Evolutionary conservation across 2,329 filamentous ascomycete species (phyloP).

Genomic region (Septoria petroselini): DNA sequence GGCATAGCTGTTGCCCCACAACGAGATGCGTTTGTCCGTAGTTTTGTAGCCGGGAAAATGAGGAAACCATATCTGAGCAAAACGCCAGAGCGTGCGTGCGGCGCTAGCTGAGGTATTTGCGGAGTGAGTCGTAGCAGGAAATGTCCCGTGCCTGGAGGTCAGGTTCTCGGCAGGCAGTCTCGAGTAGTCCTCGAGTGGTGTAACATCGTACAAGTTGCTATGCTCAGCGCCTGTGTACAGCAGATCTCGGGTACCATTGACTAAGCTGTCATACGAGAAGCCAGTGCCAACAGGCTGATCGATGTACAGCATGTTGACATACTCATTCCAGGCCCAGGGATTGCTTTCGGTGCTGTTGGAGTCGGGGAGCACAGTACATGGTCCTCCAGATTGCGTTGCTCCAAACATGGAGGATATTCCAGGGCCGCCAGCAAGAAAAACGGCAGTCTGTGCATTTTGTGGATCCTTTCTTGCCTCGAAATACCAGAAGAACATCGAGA

Average conservation of each 20-base stretch:
- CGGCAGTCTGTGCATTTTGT: constrained; percentile 53
- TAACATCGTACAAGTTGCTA: constrained; percentile 33
- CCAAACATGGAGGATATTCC: constrained; percentile 59
- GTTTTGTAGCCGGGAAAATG: constrained; percentile 25
- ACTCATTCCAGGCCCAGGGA: constrained; percentile 58
- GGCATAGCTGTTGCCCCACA: constrained; percentile 32
- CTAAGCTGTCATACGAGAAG: constrained; percentile 57
- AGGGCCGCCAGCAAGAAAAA: constrained; percentile 62
- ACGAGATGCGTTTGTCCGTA: constrained; percentile 20
- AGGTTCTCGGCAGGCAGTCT: constrained; percentile 22
- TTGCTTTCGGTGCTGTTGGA: constrained; percentile 45
- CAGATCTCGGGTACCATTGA: constrained; percentile 58
- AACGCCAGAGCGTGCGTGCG: constrained; percentile 58
- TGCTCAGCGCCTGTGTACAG: constrained; percentile 35
- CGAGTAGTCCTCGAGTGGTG: constrained; percentile 18
- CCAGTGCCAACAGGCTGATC: constrained; percentile 59
- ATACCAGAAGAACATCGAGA: constrained; percentile 62
- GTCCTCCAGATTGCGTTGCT: constrained; percentile 50
- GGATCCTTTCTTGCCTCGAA: constrained; percentile 57
- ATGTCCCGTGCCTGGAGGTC: constrained; percentile 28
- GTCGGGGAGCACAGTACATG: constrained; percentile 43
- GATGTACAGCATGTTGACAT: constrained; percentile 59
- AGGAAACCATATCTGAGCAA: constrained; percentile 52
- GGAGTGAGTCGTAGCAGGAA: constrained; percentile 18
- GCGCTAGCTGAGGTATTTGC: constrained; percentile 23